A percentile compares a stretch with the other conserved stretches of the same genome.
Conservation (phyloP, 1,284 basidiomycete species). For the Malassezia cuniculi region DNA sequence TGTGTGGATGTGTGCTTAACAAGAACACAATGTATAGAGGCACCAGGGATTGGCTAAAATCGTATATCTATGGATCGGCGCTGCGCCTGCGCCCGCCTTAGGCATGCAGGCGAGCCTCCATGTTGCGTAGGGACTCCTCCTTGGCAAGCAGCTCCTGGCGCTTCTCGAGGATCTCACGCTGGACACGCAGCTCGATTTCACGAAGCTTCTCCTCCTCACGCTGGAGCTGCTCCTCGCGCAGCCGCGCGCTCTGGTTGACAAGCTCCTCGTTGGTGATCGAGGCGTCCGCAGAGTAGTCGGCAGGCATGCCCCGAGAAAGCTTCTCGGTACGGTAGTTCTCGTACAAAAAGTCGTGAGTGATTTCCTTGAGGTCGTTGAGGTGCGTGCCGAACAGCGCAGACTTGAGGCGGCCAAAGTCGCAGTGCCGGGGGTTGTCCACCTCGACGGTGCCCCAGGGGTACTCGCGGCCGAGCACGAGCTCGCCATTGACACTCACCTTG, state of each 20-base stretch:
- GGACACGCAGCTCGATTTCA: slow-evolving; percentile 94
- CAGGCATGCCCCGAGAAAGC: slow-evolving; percentile 76
- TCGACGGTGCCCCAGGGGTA: slow-evolving; percentile 99
- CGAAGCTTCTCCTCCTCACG: slow-evolving; percentile 70
- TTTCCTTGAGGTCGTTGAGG: slow-evolving; percentile 70
- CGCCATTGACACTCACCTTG: slow-evolving; percentile 81
- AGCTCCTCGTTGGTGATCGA: slow-evolving; percentile 64
- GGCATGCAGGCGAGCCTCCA: slow-evolving; percentile 76
- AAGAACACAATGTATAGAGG: too few relatives aligned
- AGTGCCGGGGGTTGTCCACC: slow-evolving; percentile 96
- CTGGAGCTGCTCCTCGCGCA: slow-evolving; percentile 97
- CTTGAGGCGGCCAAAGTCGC: slow-evolving; percentile 83
- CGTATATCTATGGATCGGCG: too few relatives aligned
- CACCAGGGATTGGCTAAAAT: too few relatives aligned
- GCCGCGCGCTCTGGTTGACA: slow-evolving; percentile 83
- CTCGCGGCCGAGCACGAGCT: slow-evolving; percentile 74
- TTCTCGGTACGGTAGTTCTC: slow-evolving; percentile 99
- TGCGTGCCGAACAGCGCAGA: slow-evolving; percentile 87
- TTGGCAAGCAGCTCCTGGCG: slow-evolving; percentile 67
- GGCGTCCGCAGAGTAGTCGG: slow-evolving; percentile 50
- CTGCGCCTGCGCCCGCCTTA: too few relatives aligned
- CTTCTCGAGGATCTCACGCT: slow-evolving; percentile 97
- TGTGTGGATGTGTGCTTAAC: too few relatives aligned
- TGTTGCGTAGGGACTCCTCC: slow-evolving; percentile 54
- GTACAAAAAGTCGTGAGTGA: slow-evolving; percentile 78